Evolutionary conservation across 2,329 filamentous ascomycete species (phyloP).

Genomic region (Epichloe aotearoae): DNA sequence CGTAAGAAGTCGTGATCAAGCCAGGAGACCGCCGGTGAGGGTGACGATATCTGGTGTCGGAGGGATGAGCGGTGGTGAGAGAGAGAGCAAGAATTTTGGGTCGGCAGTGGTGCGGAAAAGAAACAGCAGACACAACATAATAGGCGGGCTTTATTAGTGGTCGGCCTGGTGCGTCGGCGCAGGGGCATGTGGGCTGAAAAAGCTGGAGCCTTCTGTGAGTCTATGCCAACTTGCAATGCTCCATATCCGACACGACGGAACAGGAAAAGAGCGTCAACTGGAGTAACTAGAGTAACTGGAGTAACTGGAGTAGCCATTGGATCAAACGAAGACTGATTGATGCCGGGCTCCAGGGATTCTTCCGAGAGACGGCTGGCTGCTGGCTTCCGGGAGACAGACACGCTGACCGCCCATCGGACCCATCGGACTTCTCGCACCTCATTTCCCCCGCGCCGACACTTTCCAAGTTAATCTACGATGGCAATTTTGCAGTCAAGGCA

Average conservation of each 20-base stretch:
- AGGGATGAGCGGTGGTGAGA: not conserved
- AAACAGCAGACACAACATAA: not conserved
- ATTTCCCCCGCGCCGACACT: not conserved
- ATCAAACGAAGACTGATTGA: not conserved
- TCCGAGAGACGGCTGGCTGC: not conserved
- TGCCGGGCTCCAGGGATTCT: not conserved
- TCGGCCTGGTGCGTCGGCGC: not conserved
- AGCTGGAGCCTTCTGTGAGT: not conserved
- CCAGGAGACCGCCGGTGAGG: not conserved
- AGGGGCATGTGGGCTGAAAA: not conserved
- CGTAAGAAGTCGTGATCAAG: not conserved
- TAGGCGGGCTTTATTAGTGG: not conserved
- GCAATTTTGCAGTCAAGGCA: not conserved
- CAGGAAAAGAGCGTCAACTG: not conserved
- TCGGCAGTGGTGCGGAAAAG: conserved; percentile 2
- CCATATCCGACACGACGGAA: not conserved
- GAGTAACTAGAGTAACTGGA: too few relatives aligned
- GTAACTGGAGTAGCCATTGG: too few relatives aligned
- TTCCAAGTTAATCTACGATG: not conserved
- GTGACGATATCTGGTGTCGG: not conserved
- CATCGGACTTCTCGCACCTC: not conserved
- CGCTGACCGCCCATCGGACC: not conserved
- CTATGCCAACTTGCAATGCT: not conserved
- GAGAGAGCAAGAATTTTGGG: conserved; percentile 2
- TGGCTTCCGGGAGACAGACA: not conserved